These are phyloP conservation scores for Candida manassasensis DNA, from an alignment of 805 yeast genomes.

Conservation along the genomic window DNA sequence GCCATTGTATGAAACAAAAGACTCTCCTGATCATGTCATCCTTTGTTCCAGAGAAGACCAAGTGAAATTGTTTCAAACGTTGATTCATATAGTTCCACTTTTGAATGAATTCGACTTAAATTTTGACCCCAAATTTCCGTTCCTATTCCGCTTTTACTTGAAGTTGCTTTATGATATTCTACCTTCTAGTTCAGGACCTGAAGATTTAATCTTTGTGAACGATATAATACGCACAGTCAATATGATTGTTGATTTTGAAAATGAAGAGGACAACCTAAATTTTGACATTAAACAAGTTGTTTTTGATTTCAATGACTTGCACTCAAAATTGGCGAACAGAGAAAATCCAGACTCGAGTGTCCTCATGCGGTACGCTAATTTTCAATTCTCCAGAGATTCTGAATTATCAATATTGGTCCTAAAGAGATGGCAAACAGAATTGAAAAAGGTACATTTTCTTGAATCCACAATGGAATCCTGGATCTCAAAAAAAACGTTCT, in stretches of 20 bases:
- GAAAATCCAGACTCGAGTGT: constrained; percentile 15
- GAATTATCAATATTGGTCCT: constrained; percentile 6
- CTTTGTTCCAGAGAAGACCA: constrained; percentile 14
- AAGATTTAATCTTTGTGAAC: constrained; percentile 21
- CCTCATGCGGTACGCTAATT: constrained; percentile 26
- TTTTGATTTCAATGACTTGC: constrained; percentile 18
- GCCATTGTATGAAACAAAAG: too few species aligned
- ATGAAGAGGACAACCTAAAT: constrained; percentile 13
- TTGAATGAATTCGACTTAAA: constrained; percentile 22
- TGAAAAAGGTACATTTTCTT: constrained; percentile 12
- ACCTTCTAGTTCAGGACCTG: constrained; percentile 12
- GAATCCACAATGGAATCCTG: constrained; percentile 8
- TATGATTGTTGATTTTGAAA: constrained; percentile 26
- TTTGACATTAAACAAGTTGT: constrained; percentile 19
- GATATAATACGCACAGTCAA: constrained; percentile 16
- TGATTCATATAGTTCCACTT: constrained; percentile 20
- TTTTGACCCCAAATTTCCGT: constrained; percentile 21
- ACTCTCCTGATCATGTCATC: not conserved
- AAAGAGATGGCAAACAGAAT: constrained; percentile 20
- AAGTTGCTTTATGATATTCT: constrained; percentile 15
- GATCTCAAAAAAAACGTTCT: not conserved
- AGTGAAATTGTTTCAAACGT: constrained; percentile 10
- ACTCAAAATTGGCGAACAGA: constrained; percentile 13
- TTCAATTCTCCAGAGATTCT: constrained; percentile 10
- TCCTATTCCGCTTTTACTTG: constrained; percentile 20